Conservation (phyloP, 345 rosid species). For the Conringia planisiliqua region DNA sequence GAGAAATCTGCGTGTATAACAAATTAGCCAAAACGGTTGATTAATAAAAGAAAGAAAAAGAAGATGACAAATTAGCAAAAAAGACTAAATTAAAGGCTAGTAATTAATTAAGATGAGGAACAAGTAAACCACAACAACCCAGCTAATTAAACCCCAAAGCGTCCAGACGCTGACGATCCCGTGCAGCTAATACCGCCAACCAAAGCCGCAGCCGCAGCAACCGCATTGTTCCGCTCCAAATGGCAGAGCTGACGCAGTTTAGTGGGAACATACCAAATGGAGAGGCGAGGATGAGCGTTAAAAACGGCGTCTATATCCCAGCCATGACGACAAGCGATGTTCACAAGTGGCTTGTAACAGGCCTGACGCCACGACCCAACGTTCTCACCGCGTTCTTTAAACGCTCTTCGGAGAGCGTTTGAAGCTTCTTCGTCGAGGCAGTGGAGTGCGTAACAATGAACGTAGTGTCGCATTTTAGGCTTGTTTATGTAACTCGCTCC, state of each 20-base stretch:
- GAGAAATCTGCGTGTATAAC: background rate
- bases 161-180: slow-evolving; percentile 26
- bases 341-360: slow-evolving; percentile 86
- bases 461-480: slow-evolving; percentile 98
- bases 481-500: slow-evolving; percentile 98
- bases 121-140: background rate
- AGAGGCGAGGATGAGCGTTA: slow-evolving; percentile 84
- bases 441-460: slow-evolving; percentile 94
- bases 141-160: background rate
- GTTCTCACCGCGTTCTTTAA: slow-evolving; percentile 92
- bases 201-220: slow-evolving; percentile 49
- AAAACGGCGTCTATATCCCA: slow-evolving; percentile 97
- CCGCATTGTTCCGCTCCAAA: slow-evolving; percentile 56
- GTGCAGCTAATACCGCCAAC: slow-evolving; percentile 31
- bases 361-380: slow-evolving; percentile 99
- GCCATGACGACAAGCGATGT: slow-evolving; percentile 75
- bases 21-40: slow-evolving; percentile 19
- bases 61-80: background rate
- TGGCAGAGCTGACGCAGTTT: slow-evolving; percentile 96
- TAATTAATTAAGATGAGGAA: background rate
- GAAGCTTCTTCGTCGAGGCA: slow-evolving; percentile 90
- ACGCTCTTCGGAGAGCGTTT: slow-evolving; percentile 63
- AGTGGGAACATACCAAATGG: slow-evolving; percentile 94
- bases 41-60: background rate
- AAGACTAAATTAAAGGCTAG: background rate